Evolutionary conservation across 2,329 filamentous ascomycete genomes (phyloP), one percentile per base, ranked within the genome.

Genomic region (Thelonectria discophora): DNA sequence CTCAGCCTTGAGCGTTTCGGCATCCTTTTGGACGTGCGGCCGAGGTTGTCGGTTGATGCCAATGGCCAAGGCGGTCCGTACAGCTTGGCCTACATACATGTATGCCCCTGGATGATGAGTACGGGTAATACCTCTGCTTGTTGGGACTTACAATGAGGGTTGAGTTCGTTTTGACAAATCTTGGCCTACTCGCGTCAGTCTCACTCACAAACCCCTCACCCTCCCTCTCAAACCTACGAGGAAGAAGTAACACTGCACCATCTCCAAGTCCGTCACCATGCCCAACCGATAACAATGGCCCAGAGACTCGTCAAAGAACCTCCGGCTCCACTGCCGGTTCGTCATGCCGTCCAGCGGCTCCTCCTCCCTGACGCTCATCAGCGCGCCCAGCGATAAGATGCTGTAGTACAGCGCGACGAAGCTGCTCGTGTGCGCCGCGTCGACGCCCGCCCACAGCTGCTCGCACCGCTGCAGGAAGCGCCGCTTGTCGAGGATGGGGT

Each of bases 111-210:
- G 3, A 17, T 3, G 18, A 5, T 45, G 15, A 24, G 30, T 27
- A 17, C 34, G 15, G 30, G 3, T 21, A 21, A 4, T 2, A 13
- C 7, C 8, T 13, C 24, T 1, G 17, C 13, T 13, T n/a, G 2
- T 10, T 4, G 17, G 34, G 8, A 71, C 77, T 64, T 50, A 81
- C 79, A 72, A 59, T 82, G 79, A 6, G 79, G 79, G 52, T 82
- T 81, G 5, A 83, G 72, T 60, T 83, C 80, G 51, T 82, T 81
- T 58, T 83, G 81, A 62, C 80, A 82, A 4, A 83, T 76, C 65
- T 82, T 82, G 7, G 80, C 77, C 78, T 80, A 13, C 13, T 66
- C 20, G 60, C 49, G 27, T 30, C 27, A 30, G 27, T 32, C 49
- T 37, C 50, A n/a, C 9, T 27, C 12, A 8, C n/a, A n/a, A n/a